Evolutionary conservation across 1,139 yeast species (phyloP).

Genomic region (Chernovozyma sophiae-reginae): DNA sequence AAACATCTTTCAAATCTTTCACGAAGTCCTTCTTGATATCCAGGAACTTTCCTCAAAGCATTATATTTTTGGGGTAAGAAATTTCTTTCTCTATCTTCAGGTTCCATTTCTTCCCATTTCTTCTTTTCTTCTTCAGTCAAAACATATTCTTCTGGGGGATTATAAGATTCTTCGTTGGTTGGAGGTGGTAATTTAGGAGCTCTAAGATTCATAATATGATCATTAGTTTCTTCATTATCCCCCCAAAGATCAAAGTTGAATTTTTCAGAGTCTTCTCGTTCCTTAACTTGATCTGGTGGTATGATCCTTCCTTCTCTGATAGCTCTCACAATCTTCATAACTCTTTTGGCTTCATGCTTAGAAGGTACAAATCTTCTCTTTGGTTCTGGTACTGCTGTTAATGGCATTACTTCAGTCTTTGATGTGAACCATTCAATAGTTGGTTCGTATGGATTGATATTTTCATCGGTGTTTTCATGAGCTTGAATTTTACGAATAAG

Average conservation of each 20-base stretch:
- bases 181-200: slow-evolving; percentile 98
- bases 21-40: slow-evolving; percentile 77
- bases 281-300: slow-evolving; percentile 60
- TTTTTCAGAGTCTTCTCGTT: slow-evolving; percentile 46
- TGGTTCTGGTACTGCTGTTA: slow-evolving; percentile 93
- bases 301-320: slow-evolving; percentile 93
- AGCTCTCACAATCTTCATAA: slow-evolving; percentile 94
- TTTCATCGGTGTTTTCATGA: slow-evolving; percentile 79
- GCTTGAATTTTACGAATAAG: slow-evolving; percentile 80
- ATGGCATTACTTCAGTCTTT: slow-evolving; percentile 83
- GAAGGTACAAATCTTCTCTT: slow-evolving; percentile 96
- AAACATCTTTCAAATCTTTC: slow-evolving; percentile 93
- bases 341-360: slow-evolving; percentile 91
- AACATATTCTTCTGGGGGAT: slow-evolving; percentile 95
- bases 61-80: slow-evolving; percentile 79
- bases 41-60: slow-evolving; percentile 89
- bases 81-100: slow-evolving; percentile 73
- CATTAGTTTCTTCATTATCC: slow-evolving; percentile 52
- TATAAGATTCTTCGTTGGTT: slow-evolving; percentile 91
- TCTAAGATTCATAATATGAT: slow-evolving; percentile 84
- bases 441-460: slow-evolving; percentile 86
- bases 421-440: slow-evolving; percentile 94
- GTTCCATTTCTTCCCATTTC: slow-evolving; percentile 69
- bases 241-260: slow-evolving; percentile 82
- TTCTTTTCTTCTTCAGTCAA: slow-evolving; percentile 73